Evolutionary conservation across 306 rosid genomes (phyloP), one percentile per base, ranked within the genome.

Genomic region (Bauhinia variegata): DNA sequence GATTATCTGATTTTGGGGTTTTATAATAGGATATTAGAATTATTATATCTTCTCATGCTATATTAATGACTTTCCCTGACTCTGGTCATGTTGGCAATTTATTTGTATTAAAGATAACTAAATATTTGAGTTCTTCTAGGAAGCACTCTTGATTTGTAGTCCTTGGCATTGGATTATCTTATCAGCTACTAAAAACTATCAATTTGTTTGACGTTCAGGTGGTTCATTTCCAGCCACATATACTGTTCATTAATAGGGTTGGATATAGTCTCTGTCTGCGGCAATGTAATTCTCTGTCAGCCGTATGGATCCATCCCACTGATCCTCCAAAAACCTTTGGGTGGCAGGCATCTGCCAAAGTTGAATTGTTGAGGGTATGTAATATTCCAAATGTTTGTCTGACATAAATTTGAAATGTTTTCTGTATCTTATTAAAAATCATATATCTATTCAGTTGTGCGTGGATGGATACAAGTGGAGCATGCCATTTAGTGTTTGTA

Each of bases 391-490:
- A 38, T 19, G 67, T 5, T 37, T 11, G 10, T 11, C 28, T 16
- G 6, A 48, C 23, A 33, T 17, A 38, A 57, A 18, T 56, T 68
- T 54, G 42, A 36, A 31, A 33, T 72, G 48, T 63, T 68, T 53
- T 64, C 14, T 69, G 33, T 68, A 63, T 64, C 72, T 83, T 51
- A 65, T 44, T 15, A 7, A 23, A 37, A 66, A 18, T 74, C 46
- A 2, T 34, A 41, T 63, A 52, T 71, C 37, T 43, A 67, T 75
- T 85, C 83, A 93, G 99, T 28, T 93, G 84, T 73, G 89, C 48
- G 80, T 88, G 65, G 86, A 93, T 65, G 99, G 90, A 38, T 93
- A 86, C 80, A 72, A 83, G 61, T 93, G 99, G 99, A 93, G 99
- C 72, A 65, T 86, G 37, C 96, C 97, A 76, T 93, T 90, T 80